Conservation (phyloP, 805 yeast species). For the Wickerhamiella australiensis region DNA sequence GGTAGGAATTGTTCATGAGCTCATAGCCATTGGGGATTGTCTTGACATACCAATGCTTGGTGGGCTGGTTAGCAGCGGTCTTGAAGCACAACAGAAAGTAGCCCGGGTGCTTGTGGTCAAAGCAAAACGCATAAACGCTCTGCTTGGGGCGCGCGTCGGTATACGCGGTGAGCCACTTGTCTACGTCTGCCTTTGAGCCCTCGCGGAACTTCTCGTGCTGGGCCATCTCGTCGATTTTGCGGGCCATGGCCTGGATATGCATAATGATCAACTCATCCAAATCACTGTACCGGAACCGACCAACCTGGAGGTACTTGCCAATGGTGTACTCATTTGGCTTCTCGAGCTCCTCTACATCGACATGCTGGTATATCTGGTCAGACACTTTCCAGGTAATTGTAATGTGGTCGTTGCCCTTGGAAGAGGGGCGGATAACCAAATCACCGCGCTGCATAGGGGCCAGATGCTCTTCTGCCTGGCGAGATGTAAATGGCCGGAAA, state of each 20-base stretch:
- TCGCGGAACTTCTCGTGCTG: slow-evolving; percentile 78
- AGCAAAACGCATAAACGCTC: slow-evolving; percentile 82
- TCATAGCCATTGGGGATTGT: slow-evolving; percentile 81
- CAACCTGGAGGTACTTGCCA: slow-evolving; percentile 53
- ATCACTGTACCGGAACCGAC: slow-evolving; percentile 61
- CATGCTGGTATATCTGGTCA: slow-evolving; percentile 79
- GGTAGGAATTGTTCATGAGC: slow-evolving; percentile 67
- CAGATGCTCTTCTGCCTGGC: slow-evolving; percentile 85
- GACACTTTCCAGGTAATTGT: slow-evolving; percentile 96
- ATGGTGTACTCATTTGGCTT: slow-evolving; percentile 51
- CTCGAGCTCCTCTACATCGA: slow-evolving; percentile 68
- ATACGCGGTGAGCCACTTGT: slow-evolving; percentile 76
- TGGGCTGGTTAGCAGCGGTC: slow-evolving; percentile 36
- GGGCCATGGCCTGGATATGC: slow-evolving; percentile 73
- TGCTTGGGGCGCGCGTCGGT: slow-evolving; percentile 83
- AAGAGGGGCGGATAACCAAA: slow-evolving; percentile 87
- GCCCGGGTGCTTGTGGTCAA: slow-evolving; percentile 87
- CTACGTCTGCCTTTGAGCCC: slow-evolving; percentile 69
- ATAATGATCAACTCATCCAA: slow-evolving; percentile 85
- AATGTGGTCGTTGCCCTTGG: slow-evolving; percentile 74
- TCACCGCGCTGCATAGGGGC: slow-evolving; percentile 87
- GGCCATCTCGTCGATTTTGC: slow-evolving; percentile 71
- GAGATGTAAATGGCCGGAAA: slow-evolving; percentile 68
- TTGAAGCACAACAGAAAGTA: slow-evolving; percentile 82
- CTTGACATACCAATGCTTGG: slow-evolving; percentile 80